Conservation (phyloP, 2,329 filamentous ascomycete genomes). For the Trichoderma endophyticum region DNA sequence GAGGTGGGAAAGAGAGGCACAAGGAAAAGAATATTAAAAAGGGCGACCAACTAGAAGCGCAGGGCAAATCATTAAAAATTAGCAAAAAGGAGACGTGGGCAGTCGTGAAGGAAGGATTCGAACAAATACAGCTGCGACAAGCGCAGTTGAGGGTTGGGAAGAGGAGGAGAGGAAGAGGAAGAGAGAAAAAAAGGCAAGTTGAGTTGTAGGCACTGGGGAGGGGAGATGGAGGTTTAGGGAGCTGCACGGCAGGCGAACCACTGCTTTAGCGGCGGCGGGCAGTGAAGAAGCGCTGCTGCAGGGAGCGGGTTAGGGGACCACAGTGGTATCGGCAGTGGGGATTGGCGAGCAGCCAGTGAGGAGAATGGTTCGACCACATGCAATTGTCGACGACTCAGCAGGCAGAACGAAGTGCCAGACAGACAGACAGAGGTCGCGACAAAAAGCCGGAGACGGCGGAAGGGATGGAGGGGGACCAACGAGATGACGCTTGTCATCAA, state of each 20-base stretch:
- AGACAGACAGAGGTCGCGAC: neutral
- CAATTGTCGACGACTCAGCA: neutral
- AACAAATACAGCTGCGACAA: constrained; percentile 10
- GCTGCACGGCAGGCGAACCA: neutral
- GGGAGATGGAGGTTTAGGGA: neutral
- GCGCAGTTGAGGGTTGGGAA: constrained; percentile 11
- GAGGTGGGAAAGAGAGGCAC: neutral
- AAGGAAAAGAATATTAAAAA: constrained; percentile 4
- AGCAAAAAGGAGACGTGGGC: constrained; percentile 12
- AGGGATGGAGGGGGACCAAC: neutral
- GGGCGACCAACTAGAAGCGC: constrained; percentile 13
- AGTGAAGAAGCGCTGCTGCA: constrained; percentile 8
- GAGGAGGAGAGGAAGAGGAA: neutral
- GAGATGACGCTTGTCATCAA: constrained; percentile 12
- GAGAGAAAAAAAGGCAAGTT: neutral
- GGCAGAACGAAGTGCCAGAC: neutral
- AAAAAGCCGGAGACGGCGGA: neutral
- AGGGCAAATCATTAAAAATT: constrained; percentile 20
- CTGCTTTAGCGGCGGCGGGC: neutral
- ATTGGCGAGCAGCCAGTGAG: neutral
- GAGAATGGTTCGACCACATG: constrained; percentile 9
- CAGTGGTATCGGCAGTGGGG: constrained; percentile 11
- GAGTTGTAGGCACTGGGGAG: neutral
- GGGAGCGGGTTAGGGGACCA: neutral
- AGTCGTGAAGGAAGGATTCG: constrained; percentile 11